A percentile compares a stretch with the other conserved stretches of the same genome.
phyloP scores from a whole-genome alignment of 192 early-diverging fungal species.

The Backusella tuberculispora region DNA sequence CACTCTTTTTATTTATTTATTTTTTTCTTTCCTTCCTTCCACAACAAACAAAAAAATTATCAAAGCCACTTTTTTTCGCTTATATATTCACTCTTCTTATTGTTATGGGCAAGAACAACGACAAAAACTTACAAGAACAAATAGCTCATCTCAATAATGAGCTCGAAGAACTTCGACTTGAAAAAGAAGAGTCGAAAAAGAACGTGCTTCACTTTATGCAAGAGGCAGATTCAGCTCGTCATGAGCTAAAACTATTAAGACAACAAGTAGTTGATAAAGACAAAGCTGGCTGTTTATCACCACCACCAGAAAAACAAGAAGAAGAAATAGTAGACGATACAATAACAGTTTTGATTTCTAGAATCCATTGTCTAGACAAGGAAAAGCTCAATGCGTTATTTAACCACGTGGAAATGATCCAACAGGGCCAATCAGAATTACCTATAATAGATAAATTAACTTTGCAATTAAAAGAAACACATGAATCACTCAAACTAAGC shows the following conservation, averaged over 20 bases:
- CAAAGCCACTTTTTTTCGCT: not conserved
- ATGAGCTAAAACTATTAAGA: not conserved
- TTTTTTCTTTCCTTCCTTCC: not conserved
- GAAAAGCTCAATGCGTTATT: constrained; percentile 4
- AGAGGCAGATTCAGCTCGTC: constrained; percentile 26
- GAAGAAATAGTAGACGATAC: not conserved
- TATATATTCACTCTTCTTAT: not conserved
- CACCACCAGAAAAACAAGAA: constrained; percentile 10
- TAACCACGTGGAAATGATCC: constrained; percentile 12
- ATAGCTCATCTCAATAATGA: constrained; percentile 27
- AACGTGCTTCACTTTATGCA: constrained; percentile 26
- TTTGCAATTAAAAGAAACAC: not conserved
- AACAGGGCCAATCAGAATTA: not conserved
- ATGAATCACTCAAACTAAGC: not conserved
- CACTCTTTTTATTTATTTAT: not conserved
- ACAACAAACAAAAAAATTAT: not conserved
- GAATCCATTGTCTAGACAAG: not conserved
- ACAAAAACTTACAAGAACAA: constrained; percentile 13
- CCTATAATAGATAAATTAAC: not conserved
- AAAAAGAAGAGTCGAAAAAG: constrained; percentile 27
- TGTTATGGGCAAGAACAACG: not conserved
- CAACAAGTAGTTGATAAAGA: not conserved
- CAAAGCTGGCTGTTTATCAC: not conserved
- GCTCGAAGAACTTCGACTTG: constrained; percentile 28
- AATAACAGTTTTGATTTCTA: not conserved